These are phyloP conservation scores for Clonostachys byssicola DNA, from an alignment of 2,329 filamentous ascomycete genomes.

Conservation along the genomic window DNA sequence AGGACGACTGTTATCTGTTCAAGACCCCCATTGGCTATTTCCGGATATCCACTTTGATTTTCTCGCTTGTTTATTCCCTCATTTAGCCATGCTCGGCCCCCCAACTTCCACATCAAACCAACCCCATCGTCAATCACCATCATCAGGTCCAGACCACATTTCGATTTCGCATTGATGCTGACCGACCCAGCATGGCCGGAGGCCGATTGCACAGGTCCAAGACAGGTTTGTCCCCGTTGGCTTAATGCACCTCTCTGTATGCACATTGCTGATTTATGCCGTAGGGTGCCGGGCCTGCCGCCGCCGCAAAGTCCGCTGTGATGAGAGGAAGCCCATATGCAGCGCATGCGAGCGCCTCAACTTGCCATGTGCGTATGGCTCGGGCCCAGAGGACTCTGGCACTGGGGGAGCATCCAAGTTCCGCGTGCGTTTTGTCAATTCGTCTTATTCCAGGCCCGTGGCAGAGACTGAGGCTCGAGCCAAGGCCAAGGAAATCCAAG, in stretches of 20 bases:
- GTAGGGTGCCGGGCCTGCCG: not conserved
- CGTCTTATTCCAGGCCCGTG: not conserved
- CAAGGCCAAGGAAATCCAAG: no score
- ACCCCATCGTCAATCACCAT: no score
- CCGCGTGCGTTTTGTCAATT: not conserved
- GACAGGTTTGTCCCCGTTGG: not conserved
- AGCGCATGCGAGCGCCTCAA: constrained; percentile 2
- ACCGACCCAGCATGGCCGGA: not conserved
- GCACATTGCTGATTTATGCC: not conserved
- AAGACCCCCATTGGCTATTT: no score
- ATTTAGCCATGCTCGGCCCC: no score
- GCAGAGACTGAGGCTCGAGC: no score
- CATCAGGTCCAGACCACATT: no score
- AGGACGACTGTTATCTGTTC: no score
- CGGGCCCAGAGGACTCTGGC: not conserved
- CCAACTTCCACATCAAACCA: no score
- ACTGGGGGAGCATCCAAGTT: not conserved
- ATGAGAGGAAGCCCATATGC: constrained; percentile 3
- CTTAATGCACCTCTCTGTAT: not conserved
- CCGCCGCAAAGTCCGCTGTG: constrained; percentile 5
- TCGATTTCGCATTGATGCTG: no score
- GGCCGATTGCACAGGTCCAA: not conserved
- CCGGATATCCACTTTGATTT: no score
- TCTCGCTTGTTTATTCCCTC: no score
- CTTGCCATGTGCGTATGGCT: not conserved